Evolutionary conservation across 306 rosid species (phyloP), one percentile per base, ranked within the genome.

Genomic region (Cucurbita maxima): DNA sequence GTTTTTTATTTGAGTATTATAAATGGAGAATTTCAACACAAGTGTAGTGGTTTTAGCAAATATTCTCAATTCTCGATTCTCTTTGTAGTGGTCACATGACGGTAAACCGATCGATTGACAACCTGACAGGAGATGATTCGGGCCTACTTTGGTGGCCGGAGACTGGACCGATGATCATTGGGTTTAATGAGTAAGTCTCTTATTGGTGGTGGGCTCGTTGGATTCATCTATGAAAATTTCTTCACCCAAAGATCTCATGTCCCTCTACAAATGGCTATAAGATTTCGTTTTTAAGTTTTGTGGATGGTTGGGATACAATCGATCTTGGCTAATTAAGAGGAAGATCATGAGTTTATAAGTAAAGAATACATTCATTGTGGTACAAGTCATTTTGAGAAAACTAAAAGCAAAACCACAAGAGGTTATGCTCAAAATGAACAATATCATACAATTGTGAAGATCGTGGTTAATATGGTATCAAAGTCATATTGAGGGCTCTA

Each of bases 171-270:
- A 93, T 63, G 88, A 93, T 63, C 92, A 93, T 18, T 93, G 96
- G 98, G 89, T 93, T 55, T 90, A 93, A 71, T 93, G 98, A 96
- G 92, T 88, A 57, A 96, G 98, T 7, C 98, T n/a, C 89, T 90
- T 10, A 81, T 88, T 50, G 98, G 97, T 38, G 98, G 96, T 47
- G 92, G 85, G 1, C 88, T 93, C 68, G 98, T 90, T 5, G 97
- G 97, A 5, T 88, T 76, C 76, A 71, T 86, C 47, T 93, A 93
- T 20, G 96, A 90, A 53, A 85, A 74, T 60, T 87, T 88, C 84
- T 90, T 93, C 82, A 93, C 88, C 43, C n/a, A 64, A 34, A 74
- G 87, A 48, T 37, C 84, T 22, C 91, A 90, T 50, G 81, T 20
- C 72, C 92, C 82, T 3, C 62, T 90, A 37, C 83, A 83, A 10